phyloP scores from a whole-genome alignment of 352 stramenopile genomes.

The Saprolegnia parasitica region DNA sequence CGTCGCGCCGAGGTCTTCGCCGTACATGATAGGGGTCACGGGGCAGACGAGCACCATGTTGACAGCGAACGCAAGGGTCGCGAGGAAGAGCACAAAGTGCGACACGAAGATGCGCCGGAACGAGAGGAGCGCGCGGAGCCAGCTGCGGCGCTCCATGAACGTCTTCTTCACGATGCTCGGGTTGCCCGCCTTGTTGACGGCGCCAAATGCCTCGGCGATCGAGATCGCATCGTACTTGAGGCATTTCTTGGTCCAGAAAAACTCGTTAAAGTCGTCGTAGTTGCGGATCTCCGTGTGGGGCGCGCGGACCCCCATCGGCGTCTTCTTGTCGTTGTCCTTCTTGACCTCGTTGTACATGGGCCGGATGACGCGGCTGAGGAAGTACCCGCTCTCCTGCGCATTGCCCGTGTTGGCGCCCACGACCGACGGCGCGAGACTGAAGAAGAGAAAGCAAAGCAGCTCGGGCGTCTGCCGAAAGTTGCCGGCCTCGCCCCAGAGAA shows the following conservation, averaged over 20 bases:
- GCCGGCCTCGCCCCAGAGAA: slow-evolving; percentile 80
- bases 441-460: slow-evolving; percentile 72
- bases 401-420: slow-evolving; percentile 48
- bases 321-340: slow-evolving; percentile 87
- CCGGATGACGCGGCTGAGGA: slow-evolving; percentile 65
- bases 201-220: slow-evolving; percentile 69
- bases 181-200: slow-evolving; percentile 86
- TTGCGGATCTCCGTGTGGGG: slow-evolving; percentile 74
- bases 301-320: slow-evolving; percentile 64
- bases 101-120: slow-evolving; percentile 82
- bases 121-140: slow-evolving; percentile 64
- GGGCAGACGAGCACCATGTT: slow-evolving; percentile 80
- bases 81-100: slow-evolving; percentile 71
- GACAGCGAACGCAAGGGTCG: slow-evolving; percentile 54
- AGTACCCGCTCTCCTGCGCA: slow-evolving; percentile 63
- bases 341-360: slow-evolving; percentile 82
- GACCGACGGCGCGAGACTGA: slow-evolving; percentile 68
- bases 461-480: slow-evolving; percentile 82
- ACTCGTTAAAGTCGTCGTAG: slow-evolving; percentile 88
- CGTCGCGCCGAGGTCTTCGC: slow-evolving; percentile 40
- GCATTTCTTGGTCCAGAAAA: slow-evolving; percentile 86
- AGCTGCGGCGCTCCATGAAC: slow-evolving; percentile 73
- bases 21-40: slow-evolving; percentile 72
- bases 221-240: slow-evolving; percentile 69
- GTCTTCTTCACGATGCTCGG: too few relatives aligned